phyloP scores from a whole-genome alignment of 768 basidiomycete genomes.

The Serendipita indica region DNA sequence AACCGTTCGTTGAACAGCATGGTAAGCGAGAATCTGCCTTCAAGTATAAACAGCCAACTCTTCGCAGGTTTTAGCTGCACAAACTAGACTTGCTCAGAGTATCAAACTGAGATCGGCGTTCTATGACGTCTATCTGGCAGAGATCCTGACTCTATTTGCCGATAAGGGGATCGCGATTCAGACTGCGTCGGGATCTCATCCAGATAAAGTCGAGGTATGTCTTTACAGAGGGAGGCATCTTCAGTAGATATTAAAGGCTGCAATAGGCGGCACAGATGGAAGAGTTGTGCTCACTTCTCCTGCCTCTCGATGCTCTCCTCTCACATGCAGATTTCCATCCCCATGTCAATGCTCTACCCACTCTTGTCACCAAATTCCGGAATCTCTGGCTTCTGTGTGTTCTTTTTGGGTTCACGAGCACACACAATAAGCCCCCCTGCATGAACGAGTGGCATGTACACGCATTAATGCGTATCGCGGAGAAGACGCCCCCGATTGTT shows the following conservation, averaged over 20 bases:
- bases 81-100: slow-evolving; percentile 77
- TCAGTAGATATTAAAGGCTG: no score
- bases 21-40: slow-evolving; percentile 28
- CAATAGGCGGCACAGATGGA: slow-evolving; percentile 50
- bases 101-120: slow-evolving; percentile 58
- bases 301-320: slow-evolving; percentile 82
- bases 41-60: neutral
- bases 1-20: slow-evolving; percentile 84
- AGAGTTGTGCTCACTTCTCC: slow-evolving; percentile 72
- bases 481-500: slow-evolving; percentile 74
- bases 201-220: slow-evolving; percentile 35
- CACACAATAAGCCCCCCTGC: slow-evolving; percentile 29
- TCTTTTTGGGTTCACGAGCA: slow-evolving; percentile 65
- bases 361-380: slow-evolving; percentile 64
- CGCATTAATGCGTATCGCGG: slow-evolving; percentile 63
- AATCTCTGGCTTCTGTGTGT: slow-evolving; percentile 91
- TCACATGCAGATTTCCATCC: slow-evolving; percentile 54
- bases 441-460: slow-evolving; percentile 54
- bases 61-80: slow-evolving; percentile 67
- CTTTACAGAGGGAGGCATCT: no score
- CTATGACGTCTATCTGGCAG: slow-evolving; percentile 65
- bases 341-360: slow-evolving; percentile 36
- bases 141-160: slow-evolving; percentile 70
- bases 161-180: slow-evolving; percentile 89
- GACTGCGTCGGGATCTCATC: slow-evolving; percentile 53